Percentiles rank a stretch among this genome's conserved stretches.
These are phyloP conservation scores for Pouteria glomerata DNA, from an alignment of 148 eudicot genomes.

Conservation along the genomic window DNA sequence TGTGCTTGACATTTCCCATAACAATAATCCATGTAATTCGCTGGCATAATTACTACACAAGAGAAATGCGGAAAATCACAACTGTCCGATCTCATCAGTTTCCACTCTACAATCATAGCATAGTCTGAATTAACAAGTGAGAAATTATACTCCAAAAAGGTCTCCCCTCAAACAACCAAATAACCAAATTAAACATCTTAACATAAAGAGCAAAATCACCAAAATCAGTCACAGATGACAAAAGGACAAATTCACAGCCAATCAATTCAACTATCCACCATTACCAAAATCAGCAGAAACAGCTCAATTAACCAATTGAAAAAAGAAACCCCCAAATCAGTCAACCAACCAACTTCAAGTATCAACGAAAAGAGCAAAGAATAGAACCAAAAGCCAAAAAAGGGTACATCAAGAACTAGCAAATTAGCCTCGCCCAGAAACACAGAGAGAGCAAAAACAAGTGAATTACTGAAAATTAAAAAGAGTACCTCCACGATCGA, in stretches of 20 bases:
- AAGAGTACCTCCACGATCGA: conserved; percentile 45
- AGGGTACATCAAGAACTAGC: not conserved
- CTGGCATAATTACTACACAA: not conserved
- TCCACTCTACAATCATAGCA: not conserved
- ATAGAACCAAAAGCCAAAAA: not conserved
- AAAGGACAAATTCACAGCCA: not conserved
- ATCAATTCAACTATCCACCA: not conserved
- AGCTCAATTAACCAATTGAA: not conserved
- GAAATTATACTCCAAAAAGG: not conserved
- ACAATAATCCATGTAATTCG: not conserved
- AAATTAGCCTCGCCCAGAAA: not conserved
- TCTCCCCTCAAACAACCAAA: not conserved
- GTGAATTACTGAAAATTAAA: not conserved
- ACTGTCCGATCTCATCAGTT: too few relatives aligned
- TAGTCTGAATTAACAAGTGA: not conserved
- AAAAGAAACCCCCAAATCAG: not conserved
- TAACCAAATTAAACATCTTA: not conserved
- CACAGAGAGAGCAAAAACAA: not conserved
- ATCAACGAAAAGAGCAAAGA: not conserved
- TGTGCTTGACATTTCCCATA: not conserved
- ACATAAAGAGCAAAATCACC: not conserved
- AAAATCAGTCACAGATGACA: not conserved
- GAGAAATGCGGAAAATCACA: too few relatives aligned
- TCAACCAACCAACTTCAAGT: not conserved
- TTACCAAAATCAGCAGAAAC: not conserved